Percentiles rank a stretch among this genome's conserved stretches.
These are phyloP conservation scores for Ambrosiella xylebori DNA, from an alignment of 2,329 filamentous ascomycete species.

Conservation along the genomic window DNA sequence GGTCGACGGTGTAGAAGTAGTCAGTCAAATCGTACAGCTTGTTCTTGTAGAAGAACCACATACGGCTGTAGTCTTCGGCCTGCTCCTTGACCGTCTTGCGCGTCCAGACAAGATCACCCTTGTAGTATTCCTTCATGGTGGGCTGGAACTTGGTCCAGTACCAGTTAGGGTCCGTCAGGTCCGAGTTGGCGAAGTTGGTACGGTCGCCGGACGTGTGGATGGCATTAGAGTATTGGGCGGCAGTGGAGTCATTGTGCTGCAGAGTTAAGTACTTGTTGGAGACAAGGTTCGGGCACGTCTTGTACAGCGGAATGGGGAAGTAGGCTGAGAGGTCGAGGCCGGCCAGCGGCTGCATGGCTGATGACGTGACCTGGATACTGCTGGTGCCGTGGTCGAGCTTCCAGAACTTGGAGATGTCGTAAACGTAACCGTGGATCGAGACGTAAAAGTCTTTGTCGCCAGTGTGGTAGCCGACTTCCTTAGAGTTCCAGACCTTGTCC, in stretches of 20 bases:
- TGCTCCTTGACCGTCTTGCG: slow-evolving; percentile 40
- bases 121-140: slow-evolving; percentile 68
- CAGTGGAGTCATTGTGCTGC: slow-evolving; percentile 42
- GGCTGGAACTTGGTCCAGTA: slow-evolving; percentile 60
- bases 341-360: slow-evolving; percentile 59
- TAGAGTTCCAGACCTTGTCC: slow-evolving; percentile 68
- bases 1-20: slow-evolving; percentile 63
- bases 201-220: slow-evolving; percentile 53
- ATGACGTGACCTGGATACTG: slow-evolving; percentile 38
- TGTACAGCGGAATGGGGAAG: slow-evolving; percentile 59
- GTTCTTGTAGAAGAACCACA: slow-evolving; percentile 65
- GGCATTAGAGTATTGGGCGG: slow-evolving; percentile 32
- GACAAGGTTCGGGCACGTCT: slow-evolving; percentile 60
- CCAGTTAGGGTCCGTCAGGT: slow-evolving; percentile 52
- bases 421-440: slow-evolving; percentile 72
- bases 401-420: slow-evolving; percentile 84
- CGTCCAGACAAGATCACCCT: slow-evolving; percentile 68
- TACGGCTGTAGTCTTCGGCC: slow-evolving; percentile 48
- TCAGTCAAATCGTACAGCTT: slow-evolving; percentile 79
- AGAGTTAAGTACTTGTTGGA: slow-evolving; percentile 38
- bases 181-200: slow-evolving; percentile 37
- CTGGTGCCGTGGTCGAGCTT: slow-evolving; percentile 67
- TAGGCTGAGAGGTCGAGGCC: slow-evolving; percentile 71
- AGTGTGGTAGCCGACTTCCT: slow-evolving; percentile 53
- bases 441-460: slow-evolving; percentile 71